Evolutionary conservation across 257 asterid genomes (phyloP), one percentile per base, ranked within the genome.

Genomic region (Fraxinus cuspidata): DNA sequence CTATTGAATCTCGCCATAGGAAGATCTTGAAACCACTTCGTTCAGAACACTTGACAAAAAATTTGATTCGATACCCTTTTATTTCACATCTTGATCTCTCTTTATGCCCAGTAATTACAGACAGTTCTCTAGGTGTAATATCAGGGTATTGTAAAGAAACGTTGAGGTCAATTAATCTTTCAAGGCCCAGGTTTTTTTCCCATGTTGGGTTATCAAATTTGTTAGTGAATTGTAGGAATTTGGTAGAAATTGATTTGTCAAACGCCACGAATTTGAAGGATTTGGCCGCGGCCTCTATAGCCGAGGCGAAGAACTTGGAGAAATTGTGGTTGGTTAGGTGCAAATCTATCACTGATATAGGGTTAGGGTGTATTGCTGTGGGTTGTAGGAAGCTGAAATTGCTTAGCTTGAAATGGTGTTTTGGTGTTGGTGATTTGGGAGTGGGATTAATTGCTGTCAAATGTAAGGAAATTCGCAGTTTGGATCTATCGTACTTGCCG

Each of bases 401-500:
- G 53, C 89, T 94, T 47, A 91, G 90, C 85, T 81, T 94, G 89
- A 94, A 87, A 79, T 91, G 97, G 97, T 94, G 97, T 81, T 82
- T 91, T 82, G 92, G 97, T 40, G 94, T 94, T 79, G 96, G 96
- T 68, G 98, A 92, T 82, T 83, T 88, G 31, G 98, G 98, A 70
- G 94, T 94, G 19, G 94, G 89, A 67, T 87, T 94, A 79, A 80
- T 94, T 85, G 97, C 98, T 76, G 91, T 90, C 27, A 92, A 94
- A 85, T 92, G 98, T 76, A 89, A 79, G 78, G 92, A 88, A n/a
- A 87, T 94, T 71, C 97, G 91, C 34, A 83, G 89, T 74, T 78
- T 94, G 89, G 97, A 94, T 87, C 93, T 92, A 74, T 94, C 97
- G 11, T 89, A 86, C 83, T 77, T 92, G 90, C 91, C 90, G 96